These are phyloP conservation scores for Globisporangium takayamanum DNA, from an alignment of 352 stramenopile genomes.

Conservation along the genomic window DNA sequence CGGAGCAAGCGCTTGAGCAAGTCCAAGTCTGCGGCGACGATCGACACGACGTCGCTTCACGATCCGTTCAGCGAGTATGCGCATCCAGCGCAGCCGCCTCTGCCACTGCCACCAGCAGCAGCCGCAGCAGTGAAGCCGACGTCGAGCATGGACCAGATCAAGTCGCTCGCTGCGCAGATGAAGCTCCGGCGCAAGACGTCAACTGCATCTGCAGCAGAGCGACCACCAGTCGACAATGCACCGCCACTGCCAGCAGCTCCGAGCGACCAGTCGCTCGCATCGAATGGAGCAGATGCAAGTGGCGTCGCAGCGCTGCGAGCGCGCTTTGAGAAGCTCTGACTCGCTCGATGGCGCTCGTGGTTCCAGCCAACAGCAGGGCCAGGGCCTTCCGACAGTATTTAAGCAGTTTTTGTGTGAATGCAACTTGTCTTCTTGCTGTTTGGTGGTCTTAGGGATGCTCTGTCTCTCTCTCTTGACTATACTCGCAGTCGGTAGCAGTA, in stretches of 20 bases:
- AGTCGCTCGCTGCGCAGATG: conserved; percentile 64
- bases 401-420: too few species aligned
- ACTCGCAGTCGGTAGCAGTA: neutral
- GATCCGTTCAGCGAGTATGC: conserved; percentile 2
- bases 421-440: too few species aligned
- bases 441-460: too few species aligned
- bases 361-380: neutral
- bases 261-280: conserved; percentile 1
- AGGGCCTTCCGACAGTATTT: too few species aligned
- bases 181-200: conserved; percentile 48
- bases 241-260: neutral
- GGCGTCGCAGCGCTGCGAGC: conserved; percentile 68
- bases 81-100: neutral
- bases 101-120: neutral
- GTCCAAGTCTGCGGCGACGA: conserved; percentile 47
- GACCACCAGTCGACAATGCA: neutral
- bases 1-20: conserved; percentile 31
- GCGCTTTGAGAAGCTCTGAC: conserved; percentile 59
- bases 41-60: conserved; percentile 41
- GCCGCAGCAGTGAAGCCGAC: neutral
- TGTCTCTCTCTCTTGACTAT: neutral
- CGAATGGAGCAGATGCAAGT: conserved; percentile 7
- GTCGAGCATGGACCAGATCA: conserved; percentile 59
- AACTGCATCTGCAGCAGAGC: neutral
- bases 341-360: conserved; percentile 10